These are phyloP conservation scores for Populus hybrid DNA, from an alignment of 441 rosid species.

Conservation along the genomic window DNA sequence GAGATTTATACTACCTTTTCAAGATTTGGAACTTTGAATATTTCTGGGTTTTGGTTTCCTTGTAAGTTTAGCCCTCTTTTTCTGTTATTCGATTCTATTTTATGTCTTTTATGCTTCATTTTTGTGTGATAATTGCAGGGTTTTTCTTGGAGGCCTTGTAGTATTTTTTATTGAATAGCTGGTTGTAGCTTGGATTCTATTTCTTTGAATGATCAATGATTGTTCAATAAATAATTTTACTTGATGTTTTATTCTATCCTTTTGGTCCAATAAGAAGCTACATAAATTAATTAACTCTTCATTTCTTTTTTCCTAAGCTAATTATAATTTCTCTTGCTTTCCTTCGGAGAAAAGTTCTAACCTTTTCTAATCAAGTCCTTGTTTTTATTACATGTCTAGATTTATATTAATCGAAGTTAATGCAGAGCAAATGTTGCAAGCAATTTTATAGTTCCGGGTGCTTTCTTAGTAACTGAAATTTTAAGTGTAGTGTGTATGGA, in stretches of 20 bases:
- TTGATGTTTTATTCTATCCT: not conserved
- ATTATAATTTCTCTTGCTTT: not conserved
- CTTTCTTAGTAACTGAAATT: not conserved
- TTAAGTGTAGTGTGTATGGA: not conserved
- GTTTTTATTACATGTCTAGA: too few species aligned
- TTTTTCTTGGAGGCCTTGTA: not conserved
- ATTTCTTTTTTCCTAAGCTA: not conserved
- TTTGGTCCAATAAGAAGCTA: not conserved
- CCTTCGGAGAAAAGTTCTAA: not conserved
- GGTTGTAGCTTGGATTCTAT: not conserved
- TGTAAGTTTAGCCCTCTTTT: not conserved
- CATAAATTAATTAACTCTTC: not conserved
- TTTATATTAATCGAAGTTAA: too few species aligned
- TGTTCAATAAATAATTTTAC: not conserved
- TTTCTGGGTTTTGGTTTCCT: not conserved
- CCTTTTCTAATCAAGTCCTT: not conserved
- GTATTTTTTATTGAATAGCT: not conserved
- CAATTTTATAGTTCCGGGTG: not conserved
- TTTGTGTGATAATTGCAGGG: not conserved
- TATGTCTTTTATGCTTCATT: not conserved
- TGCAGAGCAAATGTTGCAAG: not conserved
- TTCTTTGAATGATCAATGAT: not conserved
- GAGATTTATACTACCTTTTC: not conserved
- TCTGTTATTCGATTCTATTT: not conserved
- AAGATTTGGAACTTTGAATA: not conserved